phyloP scores from a whole-genome alignment of 371 early-diverging fungal species.

The Actinomortierella ambigua region DNA sequence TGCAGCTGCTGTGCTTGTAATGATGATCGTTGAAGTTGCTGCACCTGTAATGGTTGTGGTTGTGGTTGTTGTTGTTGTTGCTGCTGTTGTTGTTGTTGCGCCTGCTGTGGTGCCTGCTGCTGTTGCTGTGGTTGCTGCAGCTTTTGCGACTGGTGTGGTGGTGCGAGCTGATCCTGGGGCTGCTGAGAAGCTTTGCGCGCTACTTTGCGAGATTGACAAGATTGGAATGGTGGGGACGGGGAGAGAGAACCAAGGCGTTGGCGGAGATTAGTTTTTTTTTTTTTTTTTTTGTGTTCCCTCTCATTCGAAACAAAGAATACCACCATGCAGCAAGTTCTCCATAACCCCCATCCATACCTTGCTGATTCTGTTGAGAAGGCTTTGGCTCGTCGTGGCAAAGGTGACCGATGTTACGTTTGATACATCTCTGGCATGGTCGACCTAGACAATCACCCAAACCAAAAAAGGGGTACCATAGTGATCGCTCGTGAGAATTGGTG shows the following conservation, averaged over 20 bases:
- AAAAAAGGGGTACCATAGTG: too few relatives aligned
- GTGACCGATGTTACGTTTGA: conserved; percentile 90
- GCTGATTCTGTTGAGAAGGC: conserved; percentile 9
- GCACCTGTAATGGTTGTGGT: conserved; percentile 20
- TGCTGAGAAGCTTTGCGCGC: conserved; percentile 19
- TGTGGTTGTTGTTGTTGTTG: conserved; percentile 14
- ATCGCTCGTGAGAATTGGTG: neutral
- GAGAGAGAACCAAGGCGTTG: too few relatives aligned
- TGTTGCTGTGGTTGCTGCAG: conserved; percentile 37
- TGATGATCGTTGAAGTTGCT: conserved; percentile 5
- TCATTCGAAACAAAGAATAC: neutral
- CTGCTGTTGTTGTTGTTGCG: conserved; percentile 7
- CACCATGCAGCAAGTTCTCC: neutral
- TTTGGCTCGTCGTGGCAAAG: conserved; percentile 88
- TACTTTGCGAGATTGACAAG: too few relatives aligned
- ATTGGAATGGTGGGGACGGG: too few relatives aligned
- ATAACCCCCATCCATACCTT: too few relatives aligned
- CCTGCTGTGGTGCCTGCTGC: conserved; percentile 24
- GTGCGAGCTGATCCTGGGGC: conserved; percentile 12
- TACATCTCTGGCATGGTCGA: conserved; percentile 93
- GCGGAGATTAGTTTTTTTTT: too few relatives aligned
- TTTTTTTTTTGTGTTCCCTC: neutral
- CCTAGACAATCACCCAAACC: too few relatives aligned
- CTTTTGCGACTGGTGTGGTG: conserved; percentile 20
- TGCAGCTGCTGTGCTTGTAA: conserved; percentile 8